Evolutionary conservation across 371 early-diverging fungal genomes (phyloP).

Genomic region (Smittium mucronatum): DNA sequence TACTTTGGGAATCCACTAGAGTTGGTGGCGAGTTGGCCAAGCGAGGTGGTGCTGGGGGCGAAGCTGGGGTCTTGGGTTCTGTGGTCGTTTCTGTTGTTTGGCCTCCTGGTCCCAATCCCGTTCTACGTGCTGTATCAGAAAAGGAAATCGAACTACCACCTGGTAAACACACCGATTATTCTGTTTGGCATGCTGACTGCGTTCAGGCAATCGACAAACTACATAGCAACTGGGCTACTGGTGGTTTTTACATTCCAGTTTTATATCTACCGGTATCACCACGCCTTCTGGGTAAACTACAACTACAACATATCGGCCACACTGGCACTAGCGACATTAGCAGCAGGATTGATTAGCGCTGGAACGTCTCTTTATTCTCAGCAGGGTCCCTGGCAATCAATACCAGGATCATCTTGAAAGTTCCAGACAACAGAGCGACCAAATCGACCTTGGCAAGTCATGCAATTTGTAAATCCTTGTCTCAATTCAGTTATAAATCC

Average conservation of each 20-base stretch:
- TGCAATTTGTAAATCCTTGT: too few species aligned
- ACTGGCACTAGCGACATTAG: neutral
- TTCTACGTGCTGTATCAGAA: slow-evolving; percentile 31
- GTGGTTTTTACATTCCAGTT: slow-evolving; percentile 45
- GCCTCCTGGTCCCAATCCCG: slow-evolving; percentile 39
- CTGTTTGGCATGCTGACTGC: slow-evolving; percentile 30
- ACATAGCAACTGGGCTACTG: slow-evolving; percentile 39
- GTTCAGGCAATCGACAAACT: slow-evolving; percentile 25
- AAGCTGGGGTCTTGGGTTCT: slow-evolving; percentile 34
- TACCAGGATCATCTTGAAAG: too few species aligned
- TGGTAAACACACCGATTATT: slow-evolving; percentile 44
- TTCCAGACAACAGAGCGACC: too few species aligned
- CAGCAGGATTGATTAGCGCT: too few species aligned
- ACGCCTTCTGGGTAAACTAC: slow-evolving; percentile 45
- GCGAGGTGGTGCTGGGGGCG: slow-evolving; percentile 38
- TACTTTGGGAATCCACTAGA: slow-evolving; percentile 28
- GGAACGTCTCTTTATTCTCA: too few species aligned
- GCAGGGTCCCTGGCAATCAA: too few species aligned
- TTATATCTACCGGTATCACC: slow-evolving; percentile 32
- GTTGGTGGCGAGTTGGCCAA: slow-evolving; percentile 47
- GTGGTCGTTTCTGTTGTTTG: slow-evolving; percentile 40
- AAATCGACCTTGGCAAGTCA: too few species aligned
- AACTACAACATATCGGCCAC: slow-evolving; percentile 28
- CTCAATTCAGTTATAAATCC: too few species aligned
- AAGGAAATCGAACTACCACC: slow-evolving; percentile 15